These are phyloP conservation scores for Starmerella bacillaris DNA, from an alignment of 805 yeast species.

Conservation along the genomic window DNA sequence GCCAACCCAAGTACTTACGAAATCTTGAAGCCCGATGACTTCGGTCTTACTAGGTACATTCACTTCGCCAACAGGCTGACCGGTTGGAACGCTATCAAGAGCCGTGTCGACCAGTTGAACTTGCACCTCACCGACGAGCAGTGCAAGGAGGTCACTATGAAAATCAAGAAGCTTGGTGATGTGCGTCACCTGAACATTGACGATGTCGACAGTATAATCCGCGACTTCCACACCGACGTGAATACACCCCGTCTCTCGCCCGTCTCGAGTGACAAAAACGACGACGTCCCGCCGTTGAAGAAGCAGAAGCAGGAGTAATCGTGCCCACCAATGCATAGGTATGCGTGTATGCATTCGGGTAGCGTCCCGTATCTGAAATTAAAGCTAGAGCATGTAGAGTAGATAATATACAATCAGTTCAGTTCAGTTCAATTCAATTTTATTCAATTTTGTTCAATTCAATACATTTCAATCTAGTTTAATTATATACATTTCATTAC, in stretches of 20 bases:
- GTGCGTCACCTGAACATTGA: conserved; percentile 86
- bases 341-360: too few species aligned
- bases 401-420: too few species aligned
- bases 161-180: conserved; percentile 88
- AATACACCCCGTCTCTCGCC: conserved; percentile 17
- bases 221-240: conserved; percentile 68
- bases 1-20: conserved; percentile 99
- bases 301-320: conserved; percentile 17
- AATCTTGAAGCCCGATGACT: conserved; percentile 83
- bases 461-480: too few species aligned
- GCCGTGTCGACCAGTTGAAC: conserved; percentile 93
- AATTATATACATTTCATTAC: too few species aligned
- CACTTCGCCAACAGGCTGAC: conserved; percentile 96
- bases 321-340: too few species aligned
- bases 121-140: conserved; percentile 78
- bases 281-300: conserved; percentile 20
- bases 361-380: too few species aligned
- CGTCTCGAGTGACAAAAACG: conserved; percentile 12
- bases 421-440: too few species aligned
- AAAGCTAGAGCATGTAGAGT: too few species aligned
- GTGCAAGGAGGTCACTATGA: conserved; percentile 82
- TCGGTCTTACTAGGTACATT: conserved; percentile 88
- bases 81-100: conserved; percentile 98
- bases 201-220: conserved; percentile 92
- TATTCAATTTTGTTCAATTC: too few species aligned